A percentile compares a stretch with the other conserved stretches of the same genome.
phyloP scores from a whole-genome alignment of 495 filamentous ascomycete genomes.

The Cercophora samala region DNA sequence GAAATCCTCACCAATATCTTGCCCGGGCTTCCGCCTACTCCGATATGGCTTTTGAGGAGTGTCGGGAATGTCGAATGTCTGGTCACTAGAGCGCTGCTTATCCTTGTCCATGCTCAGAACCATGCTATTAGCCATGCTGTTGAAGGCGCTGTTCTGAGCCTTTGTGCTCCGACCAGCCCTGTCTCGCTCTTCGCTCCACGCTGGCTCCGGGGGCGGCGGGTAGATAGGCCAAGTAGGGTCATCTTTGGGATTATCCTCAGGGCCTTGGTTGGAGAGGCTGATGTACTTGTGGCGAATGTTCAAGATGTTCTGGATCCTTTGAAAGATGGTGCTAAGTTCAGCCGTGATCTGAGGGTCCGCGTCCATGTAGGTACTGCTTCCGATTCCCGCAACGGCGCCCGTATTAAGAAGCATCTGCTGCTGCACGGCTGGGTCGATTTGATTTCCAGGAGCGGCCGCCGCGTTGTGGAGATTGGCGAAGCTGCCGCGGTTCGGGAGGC shows the following conservation, averaged over 20 bases:
- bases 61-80: conserved; percentile 19
- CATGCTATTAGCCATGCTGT: conserved; percentile 56
- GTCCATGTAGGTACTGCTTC: conserved; percentile 47
- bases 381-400: conserved; percentile 31
- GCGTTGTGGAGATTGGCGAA: conserved; percentile 14
- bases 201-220: conserved; percentile 83
- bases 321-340: conserved; percentile 80
- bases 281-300: conserved; percentile 90
- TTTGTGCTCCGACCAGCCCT: conserved; percentile 36
- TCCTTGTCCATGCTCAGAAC: conserved; percentile 45
- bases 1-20: conserved; percentile 78
- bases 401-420: conserved; percentile 31
- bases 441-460: conserved; percentile 29
- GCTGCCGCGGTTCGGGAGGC: conserved; percentile 21
- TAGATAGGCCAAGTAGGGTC: conserved; percentile 82
- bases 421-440: conserved; percentile 27
- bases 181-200: conserved; percentile 73
- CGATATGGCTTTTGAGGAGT: conserved; percentile 29
- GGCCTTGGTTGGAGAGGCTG: conserved; percentile 74
- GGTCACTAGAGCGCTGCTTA: conserved; percentile 25
- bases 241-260: conserved; percentile 82
- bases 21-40: conserved; percentile 77
- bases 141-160: conserved; percentile 39
- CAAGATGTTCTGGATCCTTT: conserved; percentile 77
- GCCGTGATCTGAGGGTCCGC: conserved; percentile 69